Evolutionary conservation across 495 filamentous ascomycete species (phyloP).

Genomic region (Haplographium delicatum): DNA sequence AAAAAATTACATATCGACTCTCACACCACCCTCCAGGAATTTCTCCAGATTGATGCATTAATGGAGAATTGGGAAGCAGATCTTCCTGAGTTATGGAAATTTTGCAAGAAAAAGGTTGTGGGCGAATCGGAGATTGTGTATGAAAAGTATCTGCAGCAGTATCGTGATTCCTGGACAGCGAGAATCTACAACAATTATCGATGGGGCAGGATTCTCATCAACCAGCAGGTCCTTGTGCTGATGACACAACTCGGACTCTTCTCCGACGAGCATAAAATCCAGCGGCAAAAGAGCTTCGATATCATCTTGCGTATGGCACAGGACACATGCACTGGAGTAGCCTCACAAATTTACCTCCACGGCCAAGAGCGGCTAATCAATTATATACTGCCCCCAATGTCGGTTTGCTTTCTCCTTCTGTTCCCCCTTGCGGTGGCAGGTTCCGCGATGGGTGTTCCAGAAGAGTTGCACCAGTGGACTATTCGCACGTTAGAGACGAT

Average conservation of each 20-base stretch:
- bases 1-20: background rate
- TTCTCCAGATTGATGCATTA: slow-evolving; percentile 9
- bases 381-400: slow-evolving; percentile 26
- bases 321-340: slow-evolving; percentile 16
- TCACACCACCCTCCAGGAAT: background rate
- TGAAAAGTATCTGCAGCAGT: slow-evolving; percentile 3
- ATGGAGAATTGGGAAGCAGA: slow-evolving; percentile 15
- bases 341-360: slow-evolving; percentile 7
- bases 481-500: slow-evolving; percentile 28
- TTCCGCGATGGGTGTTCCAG: slow-evolving; percentile 23
- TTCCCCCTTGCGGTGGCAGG: slow-evolving; percentile 31
- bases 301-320: slow-evolving; percentile 12
- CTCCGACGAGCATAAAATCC: background rate
- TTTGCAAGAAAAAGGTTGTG: background rate
- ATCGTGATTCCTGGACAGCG: slow-evolving; percentile 15
- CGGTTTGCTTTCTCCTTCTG: slow-evolving; percentile 29
- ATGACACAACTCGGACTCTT: slow-evolving; percentile 1
- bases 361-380: background rate
- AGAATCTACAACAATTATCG: slow-evolving; percentile 16
- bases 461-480: slow-evolving; percentile 30
- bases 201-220: slow-evolving; percentile 14
- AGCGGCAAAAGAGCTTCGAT: slow-evolving; percentile 3
- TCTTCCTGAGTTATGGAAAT: slow-evolving; percentile 14
- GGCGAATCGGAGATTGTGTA: slow-evolving; percentile 2
- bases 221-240: slow-evolving; percentile 8